Conservation (phyloP, 2,329 filamentous ascomycete species). For the Fusarium protoensiforme region DNA sequence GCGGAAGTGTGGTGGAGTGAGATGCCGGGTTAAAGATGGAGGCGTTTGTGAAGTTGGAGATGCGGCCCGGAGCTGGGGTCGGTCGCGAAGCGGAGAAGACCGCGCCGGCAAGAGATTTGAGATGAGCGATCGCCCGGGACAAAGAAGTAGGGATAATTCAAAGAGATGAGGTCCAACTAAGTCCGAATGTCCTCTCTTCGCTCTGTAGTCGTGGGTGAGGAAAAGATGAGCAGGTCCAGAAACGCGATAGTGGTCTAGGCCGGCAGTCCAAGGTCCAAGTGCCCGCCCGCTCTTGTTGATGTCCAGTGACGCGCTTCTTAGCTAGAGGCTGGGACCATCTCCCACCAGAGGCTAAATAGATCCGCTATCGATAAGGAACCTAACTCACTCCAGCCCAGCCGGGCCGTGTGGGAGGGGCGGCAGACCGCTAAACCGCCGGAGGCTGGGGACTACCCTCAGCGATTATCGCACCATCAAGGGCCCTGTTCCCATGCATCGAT, state of each 20-base stretch:
- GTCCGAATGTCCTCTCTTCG: not conserved
- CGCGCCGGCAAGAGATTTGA: slow-evolving; percentile 2
- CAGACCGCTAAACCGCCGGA: slow-evolving; percentile 25
- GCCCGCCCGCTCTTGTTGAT: slow-evolving; percentile 15
- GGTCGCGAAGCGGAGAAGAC: slow-evolving; percentile 32
- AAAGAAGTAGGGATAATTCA: not conserved
- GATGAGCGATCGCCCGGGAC: not conserved
- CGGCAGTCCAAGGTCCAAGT: not conserved
- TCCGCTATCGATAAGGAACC: slow-evolving; percentile 20
- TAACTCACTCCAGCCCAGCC: too few relatives aligned
- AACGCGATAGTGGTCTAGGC: slow-evolving; percentile 15
- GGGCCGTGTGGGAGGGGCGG: not conserved
- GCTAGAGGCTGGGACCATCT: slow-evolving; percentile 4
- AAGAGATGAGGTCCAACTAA: not conserved
- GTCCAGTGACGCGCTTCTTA: slow-evolving; percentile 26
- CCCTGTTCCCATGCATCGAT: not conserved
- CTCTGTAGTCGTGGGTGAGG: not conserved
- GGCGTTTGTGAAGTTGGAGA: slow-evolving; percentile 26
- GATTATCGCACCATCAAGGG: slow-evolving; percentile 15
- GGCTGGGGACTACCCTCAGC: not conserved
- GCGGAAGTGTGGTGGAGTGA: slow-evolving; percentile 20
- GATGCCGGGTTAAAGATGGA: slow-evolving; percentile 32
- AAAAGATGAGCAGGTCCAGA: not conserved
- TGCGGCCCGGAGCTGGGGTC: slow-evolving; percentile 20
- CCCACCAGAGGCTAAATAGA: not conserved